These are phyloP conservation scores for Pyrenochaeta sp. DNA, from an alignment of 2,329 filamentous ascomycete genomes.

Conservation along the genomic window DNA sequence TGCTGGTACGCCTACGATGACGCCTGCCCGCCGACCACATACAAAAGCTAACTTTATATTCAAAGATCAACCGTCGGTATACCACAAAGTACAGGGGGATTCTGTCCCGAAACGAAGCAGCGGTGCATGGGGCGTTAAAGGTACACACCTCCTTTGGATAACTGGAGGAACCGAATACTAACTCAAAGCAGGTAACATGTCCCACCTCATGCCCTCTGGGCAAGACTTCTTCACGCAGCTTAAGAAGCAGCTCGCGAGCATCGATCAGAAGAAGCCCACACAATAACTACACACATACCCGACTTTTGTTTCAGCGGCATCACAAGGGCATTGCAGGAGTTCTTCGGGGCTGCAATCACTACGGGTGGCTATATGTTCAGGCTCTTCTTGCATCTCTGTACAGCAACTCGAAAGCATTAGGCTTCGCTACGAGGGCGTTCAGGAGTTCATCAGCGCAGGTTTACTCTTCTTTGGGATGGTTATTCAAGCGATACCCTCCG, in stretches of 20 bases:
- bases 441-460: constrained; percentile 22
- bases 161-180: constrained; percentile 11
- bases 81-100: constrained; percentile 51
- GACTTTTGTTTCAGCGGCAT: constrained; percentile 45
- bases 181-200: constrained; percentile 43
- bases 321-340: constrained; percentile 47
- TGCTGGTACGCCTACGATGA: constrained; percentile 30
- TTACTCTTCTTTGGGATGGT: constrained; percentile 19
- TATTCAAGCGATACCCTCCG: constrained; percentile 39
- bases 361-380: constrained; percentile 22
- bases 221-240: constrained; percentile 57
- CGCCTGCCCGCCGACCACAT: constrained; percentile 7
- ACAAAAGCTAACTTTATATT: constrained; percentile 28
- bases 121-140: constrained; percentile 52
- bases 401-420: constrained; percentile 26
- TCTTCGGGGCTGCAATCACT: constrained; percentile 32
- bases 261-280: constrained; percentile 50
- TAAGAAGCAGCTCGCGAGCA: constrained; percentile 54
- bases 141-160: constrained; percentile 28
- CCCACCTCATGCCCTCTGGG: constrained; percentile 54
- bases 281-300: constrained; percentile 26
- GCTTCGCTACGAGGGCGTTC: constrained; percentile 35
- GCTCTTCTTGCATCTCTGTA: constrained; percentile 21
- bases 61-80: constrained; percentile 41
- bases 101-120: constrained; percentile 49